Evolutionary conservation across 345 rosid genomes (phyloP).

Genomic region (Litchi chinensis): DNA sequence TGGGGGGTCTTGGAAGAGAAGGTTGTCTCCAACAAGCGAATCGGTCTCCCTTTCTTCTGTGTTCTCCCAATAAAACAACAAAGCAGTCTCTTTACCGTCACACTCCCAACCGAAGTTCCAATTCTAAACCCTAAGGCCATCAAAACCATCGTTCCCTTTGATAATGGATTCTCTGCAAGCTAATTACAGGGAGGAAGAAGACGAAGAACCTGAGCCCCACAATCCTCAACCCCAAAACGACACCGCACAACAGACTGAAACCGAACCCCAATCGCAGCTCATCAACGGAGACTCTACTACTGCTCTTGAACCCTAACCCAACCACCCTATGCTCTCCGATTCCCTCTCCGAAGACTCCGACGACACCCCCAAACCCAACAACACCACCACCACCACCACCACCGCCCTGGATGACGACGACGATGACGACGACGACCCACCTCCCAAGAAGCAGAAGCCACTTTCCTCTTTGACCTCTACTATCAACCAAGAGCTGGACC

Average conservation of each 20-base stretch:
- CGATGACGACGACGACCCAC: conserved; percentile 61
- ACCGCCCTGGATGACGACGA: conserved; percentile 36
- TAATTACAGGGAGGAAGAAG: conserved; percentile 36
- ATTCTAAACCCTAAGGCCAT: neutral
- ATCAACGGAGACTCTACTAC: conserved; percentile 14
- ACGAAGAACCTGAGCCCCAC: conserved; percentile 24
- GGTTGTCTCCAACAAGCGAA: too few relatives aligned
- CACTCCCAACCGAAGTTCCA: neutral
- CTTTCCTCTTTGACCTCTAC: conserved; percentile 41
- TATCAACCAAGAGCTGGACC: neutral
- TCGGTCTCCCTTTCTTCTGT: neutral
- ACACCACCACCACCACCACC: too few relatives aligned
- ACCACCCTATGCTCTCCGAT: conserved; percentile 44
- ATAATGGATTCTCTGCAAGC: conserved; percentile 60
- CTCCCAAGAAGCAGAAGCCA: conserved; percentile 67
- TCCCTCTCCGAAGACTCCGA: conserved; percentile 54
- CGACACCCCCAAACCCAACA: neutral
- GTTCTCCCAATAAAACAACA: neutral
- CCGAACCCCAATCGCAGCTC: conserved; percentile 20
- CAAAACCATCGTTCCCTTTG: neutral
- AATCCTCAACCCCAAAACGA: neutral
- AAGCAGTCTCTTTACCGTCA: neutral
- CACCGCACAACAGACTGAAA: conserved; percentile 14
- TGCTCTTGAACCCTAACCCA: conserved; percentile 24
- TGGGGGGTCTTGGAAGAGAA: too few relatives aligned